Evolutionary conservation across 2,329 filamentous ascomycete genomes (phyloP), one percentile per base, ranked within the genome.

Genomic region (Curvularia hawaiiensis): DNA sequence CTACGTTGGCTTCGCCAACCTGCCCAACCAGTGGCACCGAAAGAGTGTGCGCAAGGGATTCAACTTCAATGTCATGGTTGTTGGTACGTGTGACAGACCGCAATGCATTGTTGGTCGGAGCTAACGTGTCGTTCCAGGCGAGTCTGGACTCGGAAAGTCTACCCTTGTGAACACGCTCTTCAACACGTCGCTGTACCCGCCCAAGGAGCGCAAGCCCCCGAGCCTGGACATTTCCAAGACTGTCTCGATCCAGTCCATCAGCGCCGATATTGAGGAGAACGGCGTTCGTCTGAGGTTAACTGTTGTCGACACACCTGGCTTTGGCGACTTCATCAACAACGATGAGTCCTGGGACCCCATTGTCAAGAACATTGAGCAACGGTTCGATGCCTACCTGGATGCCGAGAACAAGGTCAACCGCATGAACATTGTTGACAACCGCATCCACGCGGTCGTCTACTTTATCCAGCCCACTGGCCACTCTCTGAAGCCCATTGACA

Each of bases 31-130:
- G 82, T 99, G 95, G 95, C 95, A 99, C 85, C 94, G 95, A 80
- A 99, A 99, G 90, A 97, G 93, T 87, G 95, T 99, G 74, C 92
- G 95, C 77, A 99, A 99, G 82, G 95, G 95, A 62, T 99, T 99
- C 87, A 99, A 98, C 87, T 99, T 99, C 86, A 99, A 99, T 78
- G 95, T 99, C 70, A 99, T 99, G 95, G 95, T 99, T 80, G 95
- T 99, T 81, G 95, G 95, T 98, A 85, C 76, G 93, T 89, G 35
- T 54, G 40, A 52, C 51, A 48, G 35, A 35, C 33, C 39, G n/a
- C 31, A 11, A 12, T 44, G 39, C 31, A 20, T n/a, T 26, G 30
- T 18, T 48, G n/a, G 16, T 26, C 20, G 30, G 50, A 54, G 53
- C 64, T 72, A 63, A 71, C 55, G 40, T 51, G 30, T 53, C 45